These are phyloP conservation scores for Chaetomiaceae sp. DNA, from an alignment of 2,329 filamentous ascomycete genomes.

Conservation along the genomic window DNA sequence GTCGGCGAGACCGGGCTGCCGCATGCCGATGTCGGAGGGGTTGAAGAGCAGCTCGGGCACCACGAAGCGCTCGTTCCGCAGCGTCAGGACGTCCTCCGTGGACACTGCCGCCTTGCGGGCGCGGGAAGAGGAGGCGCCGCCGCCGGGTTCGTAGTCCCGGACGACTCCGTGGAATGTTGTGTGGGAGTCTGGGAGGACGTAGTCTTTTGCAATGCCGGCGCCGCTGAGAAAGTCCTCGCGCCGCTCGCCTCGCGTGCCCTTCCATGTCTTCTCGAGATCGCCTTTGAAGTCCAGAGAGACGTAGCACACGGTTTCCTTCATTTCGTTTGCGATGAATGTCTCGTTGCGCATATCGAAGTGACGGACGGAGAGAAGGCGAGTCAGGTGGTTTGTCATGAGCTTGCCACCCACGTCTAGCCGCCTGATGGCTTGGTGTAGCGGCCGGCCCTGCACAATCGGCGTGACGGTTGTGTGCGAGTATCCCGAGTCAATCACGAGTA, in stretches of 20 bases:
- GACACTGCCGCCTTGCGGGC: conserved; percentile 38
- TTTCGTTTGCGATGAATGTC: conserved; percentile 86
- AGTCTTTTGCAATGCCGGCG: conserved; percentile 72
- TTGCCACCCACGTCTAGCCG: conserved; percentile 90
- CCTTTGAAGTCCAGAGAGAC: conserved; percentile 68
- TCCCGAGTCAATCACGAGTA: conserved; percentile 85
- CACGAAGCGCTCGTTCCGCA: conserved; percentile 86
- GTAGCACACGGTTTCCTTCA: conserved; percentile 87
- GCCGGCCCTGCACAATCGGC: conserved; percentile 72
- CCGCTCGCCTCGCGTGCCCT: conserved; percentile 58
- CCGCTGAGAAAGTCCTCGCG: conserved; percentile 44
- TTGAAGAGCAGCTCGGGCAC: conserved; percentile 88
- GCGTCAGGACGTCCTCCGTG: conserved; percentile 73
- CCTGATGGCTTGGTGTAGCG: conserved; percentile 74
- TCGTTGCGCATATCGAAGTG: conserved; percentile 97
- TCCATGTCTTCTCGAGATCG: conserved; percentile 82
- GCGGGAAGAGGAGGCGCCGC: conserved; percentile 50
- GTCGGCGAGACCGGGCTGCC: conserved; percentile 74
- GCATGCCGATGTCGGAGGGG: conserved; percentile 77
- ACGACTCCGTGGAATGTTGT: conserved; percentile 57
- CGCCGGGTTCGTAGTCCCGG: conserved; percentile 65
- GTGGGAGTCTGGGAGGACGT: conserved; percentile 79
- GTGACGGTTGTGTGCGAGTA: conserved; percentile 92
- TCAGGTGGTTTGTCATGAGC: conserved; percentile 85
- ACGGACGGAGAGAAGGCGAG: conserved; percentile 79